Conservation (phyloP, 352 stramenopile species). For the Thraustotheca clavata region DNA sequence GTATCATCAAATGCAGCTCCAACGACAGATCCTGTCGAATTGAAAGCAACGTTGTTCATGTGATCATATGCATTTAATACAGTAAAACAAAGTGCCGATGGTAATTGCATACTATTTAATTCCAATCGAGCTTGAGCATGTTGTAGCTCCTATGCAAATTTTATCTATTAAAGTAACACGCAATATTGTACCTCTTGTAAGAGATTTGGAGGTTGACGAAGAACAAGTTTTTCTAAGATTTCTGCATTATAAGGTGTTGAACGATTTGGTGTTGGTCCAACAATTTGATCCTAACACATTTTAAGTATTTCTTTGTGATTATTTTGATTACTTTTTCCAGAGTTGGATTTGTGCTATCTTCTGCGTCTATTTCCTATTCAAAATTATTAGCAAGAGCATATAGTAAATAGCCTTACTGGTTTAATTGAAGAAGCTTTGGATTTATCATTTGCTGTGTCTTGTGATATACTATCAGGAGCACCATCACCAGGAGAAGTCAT, state of each 20-base stretch:
- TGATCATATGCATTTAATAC: constrained; percentile 67
- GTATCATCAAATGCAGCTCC: constrained; percentile 60
- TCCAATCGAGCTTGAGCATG: constrained; percentile 44
- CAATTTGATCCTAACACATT: constrained; percentile 1
- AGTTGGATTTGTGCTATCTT: neutral
- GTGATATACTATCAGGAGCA: neutral
- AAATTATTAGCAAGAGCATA: neutral
- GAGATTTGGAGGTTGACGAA: constrained; percentile 53
- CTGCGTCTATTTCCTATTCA: neutral
- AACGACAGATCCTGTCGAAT: constrained; percentile 65
- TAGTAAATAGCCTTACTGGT: neutral
- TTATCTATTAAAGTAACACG: neutral
- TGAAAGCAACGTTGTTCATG: constrained; percentile 79
- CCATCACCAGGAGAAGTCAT: neutral
- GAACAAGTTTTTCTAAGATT: constrained; percentile 71
- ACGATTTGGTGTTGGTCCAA: constrained; percentile 56
- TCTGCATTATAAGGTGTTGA: constrained; percentile 59
- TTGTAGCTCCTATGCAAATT: constrained; percentile 39
- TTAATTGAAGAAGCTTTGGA: neutral
- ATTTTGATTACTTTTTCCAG: too few species aligned
- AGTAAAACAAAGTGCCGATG: constrained; percentile 69
- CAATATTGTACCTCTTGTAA: constrained; percentile 26
- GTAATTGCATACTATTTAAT: constrained; percentile 43
- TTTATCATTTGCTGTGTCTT: neutral
- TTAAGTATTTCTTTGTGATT: too few species aligned